These are phyloP conservation scores for Neopestalotiopsis rosae DNA, from an alignment of 2,329 filamentous ascomycete species.

Conservation along the genomic window DNA sequence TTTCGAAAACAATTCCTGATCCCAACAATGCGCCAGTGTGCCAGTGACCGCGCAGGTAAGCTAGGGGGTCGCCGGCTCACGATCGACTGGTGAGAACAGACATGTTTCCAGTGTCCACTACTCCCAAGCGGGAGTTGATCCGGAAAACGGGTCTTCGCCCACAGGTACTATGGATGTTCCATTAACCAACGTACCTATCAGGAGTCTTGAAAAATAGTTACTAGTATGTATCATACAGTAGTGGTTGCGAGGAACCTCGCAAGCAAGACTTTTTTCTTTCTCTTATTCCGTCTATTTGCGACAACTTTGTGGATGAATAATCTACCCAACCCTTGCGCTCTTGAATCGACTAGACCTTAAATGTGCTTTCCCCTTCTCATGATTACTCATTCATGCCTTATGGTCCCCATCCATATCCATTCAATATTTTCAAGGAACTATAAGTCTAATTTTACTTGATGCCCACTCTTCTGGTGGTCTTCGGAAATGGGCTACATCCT, in stretches of 20 bases:
- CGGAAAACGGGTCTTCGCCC: neutral
- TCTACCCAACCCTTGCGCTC: too few species aligned
- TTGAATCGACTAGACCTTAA: too few species aligned
- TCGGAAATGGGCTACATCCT: too few species aligned
- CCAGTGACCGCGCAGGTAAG: neutral
- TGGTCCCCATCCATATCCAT: neutral
- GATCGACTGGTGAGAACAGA: neutral
- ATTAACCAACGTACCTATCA: neutral
- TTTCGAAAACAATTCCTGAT: neutral
- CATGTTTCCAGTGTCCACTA: neutral
- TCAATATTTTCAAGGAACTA: neutral
- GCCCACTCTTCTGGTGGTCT: neutral
- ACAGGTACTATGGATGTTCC: neutral
- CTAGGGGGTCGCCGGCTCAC: neutral
- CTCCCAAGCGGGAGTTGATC: neutral
- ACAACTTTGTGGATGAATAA: too few species aligned
- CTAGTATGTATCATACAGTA: too few species aligned
- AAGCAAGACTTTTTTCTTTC: too few species aligned
- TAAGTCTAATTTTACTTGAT: neutral
- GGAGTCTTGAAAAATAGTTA: neutral
- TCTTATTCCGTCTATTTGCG: too few species aligned
- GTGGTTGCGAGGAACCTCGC: too few species aligned
- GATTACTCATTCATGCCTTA: neutral
- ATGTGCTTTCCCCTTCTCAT: neutral
- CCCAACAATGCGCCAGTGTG: neutral